Evolutionary conservation across 2,329 filamentous ascomycete species (phyloP).

Genomic region (Cordyceps fumosorosea): DNA sequence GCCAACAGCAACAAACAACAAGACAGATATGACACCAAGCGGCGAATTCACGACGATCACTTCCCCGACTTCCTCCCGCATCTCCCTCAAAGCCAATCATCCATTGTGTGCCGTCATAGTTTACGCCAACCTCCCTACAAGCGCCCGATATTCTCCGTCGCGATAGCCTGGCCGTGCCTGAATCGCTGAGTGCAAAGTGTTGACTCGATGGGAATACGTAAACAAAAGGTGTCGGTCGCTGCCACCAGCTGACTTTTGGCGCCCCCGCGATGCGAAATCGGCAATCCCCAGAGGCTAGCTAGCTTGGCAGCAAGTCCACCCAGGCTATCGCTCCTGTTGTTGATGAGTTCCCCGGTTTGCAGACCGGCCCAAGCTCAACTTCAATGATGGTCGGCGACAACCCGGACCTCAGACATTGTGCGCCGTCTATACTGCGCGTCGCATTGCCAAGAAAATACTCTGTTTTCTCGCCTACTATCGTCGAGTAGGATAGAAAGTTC

Average conservation of each 20-base stretch:
- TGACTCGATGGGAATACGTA: conserved; percentile 14
- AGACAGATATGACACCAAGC: not conserved
- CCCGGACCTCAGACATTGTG: not conserved
- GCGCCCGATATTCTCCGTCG: not conserved
- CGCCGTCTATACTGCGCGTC: not conserved
- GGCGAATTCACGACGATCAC: not conserved
- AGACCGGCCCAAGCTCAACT: not conserved
- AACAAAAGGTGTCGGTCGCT: not conserved
- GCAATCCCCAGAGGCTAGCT: not conserved
- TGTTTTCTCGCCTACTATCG: not conserved
- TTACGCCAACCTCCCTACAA: not conserved
- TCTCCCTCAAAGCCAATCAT: not conserved
- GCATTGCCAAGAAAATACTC: not conserved
- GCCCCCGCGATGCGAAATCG: not conserved
- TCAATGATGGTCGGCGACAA: not conserved
- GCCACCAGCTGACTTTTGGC: not conserved
- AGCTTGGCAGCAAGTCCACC: not conserved
- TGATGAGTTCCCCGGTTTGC: not conserved
- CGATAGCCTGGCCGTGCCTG: not conserved
- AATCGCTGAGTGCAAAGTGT: not conserved
- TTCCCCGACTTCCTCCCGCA: not conserved
- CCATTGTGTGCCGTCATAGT: not conserved
- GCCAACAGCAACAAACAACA: not conserved
- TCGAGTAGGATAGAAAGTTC: not conserved
- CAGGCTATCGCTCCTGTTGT: too few relatives aligned